Conservation (phyloP, 2,329 filamentous ascomycete species). For the Hirsutella rhossiliensis region DNA sequence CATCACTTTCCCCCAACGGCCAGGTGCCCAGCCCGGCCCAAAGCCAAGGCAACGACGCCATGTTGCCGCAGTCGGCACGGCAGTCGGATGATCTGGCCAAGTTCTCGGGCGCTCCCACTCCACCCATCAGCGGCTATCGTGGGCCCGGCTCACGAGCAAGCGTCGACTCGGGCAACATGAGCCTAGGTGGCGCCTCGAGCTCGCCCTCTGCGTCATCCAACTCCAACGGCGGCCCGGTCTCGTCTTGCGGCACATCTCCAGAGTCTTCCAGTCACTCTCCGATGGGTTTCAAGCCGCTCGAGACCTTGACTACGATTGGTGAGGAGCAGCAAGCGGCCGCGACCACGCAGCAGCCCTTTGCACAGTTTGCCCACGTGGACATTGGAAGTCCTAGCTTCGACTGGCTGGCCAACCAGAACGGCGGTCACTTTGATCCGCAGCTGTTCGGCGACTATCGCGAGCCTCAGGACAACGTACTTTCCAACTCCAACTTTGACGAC, state of each 20-base stretch:
- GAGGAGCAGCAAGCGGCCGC: slow-evolving; percentile 43
- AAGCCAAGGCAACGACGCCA: slow-evolving; percentile 15
- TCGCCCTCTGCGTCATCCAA: slow-evolving; percentile 54
- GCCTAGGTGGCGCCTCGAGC: slow-evolving; percentile 40
- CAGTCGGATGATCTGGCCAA: slow-evolving; percentile 36
- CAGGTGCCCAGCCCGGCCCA: slow-evolving; percentile 14
- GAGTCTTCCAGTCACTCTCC: slow-evolving; percentile 66
- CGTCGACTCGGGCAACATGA: slow-evolving; percentile 36
- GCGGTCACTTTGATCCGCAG: slow-evolving; percentile 79
- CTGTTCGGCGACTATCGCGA: slow-evolving; percentile 90
- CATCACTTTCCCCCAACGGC: slow-evolving; percentile 5
- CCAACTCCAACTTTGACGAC: slow-evolving; percentile 58
- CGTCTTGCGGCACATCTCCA: slow-evolving; percentile 65
- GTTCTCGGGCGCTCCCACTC: slow-evolving; percentile 47
- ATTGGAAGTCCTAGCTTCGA: slow-evolving; percentile 48
- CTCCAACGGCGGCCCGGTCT: slow-evolving; percentile 45
- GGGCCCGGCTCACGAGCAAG: slow-evolving; percentile 36
- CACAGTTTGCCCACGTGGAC: slow-evolving; percentile 19
- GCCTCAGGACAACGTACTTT: slow-evolving; percentile 68
- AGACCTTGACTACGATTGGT: slow-evolving; percentile 52
- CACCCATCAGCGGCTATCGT: slow-evolving; percentile 32
- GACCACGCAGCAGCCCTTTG: slow-evolving; percentile 20
- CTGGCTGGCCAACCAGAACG: slow-evolving; percentile 70
- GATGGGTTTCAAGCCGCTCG: slow-evolving; percentile 48
- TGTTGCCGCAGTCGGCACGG: slow-evolving; percentile 10